Conservation (phyloP, 2,329 filamentous ascomycete species). For the Apiospora pterosperma region DNA sequence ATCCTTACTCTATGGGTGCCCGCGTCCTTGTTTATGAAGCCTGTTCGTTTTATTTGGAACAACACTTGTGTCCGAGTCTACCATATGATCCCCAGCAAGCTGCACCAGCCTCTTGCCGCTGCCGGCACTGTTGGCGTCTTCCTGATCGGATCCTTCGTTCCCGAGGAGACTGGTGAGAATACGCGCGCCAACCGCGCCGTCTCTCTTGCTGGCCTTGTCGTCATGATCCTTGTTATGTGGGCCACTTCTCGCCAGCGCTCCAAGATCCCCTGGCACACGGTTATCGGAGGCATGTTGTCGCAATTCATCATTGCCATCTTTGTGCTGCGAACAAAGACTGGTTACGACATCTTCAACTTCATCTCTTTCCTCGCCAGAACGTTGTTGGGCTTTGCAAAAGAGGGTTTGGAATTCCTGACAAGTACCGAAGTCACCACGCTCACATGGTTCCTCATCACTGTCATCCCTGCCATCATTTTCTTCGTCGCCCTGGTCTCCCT, state of each 20-base stretch:
- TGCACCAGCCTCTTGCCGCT: constrained; percentile 62
- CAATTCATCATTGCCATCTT: constrained; percentile 90
- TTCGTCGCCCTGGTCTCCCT: constrained; percentile 92
- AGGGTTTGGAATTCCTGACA: constrained; percentile 74
- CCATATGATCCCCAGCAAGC: constrained; percentile 61
- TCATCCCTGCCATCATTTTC: constrained; percentile 93
- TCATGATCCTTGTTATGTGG: constrained; percentile 68
- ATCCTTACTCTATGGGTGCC: constrained; percentile 73
- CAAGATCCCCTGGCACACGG: constrained; percentile 68
- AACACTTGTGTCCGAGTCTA: constrained; percentile 58
- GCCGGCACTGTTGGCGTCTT: constrained; percentile 66
- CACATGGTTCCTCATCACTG: constrained; percentile 69
- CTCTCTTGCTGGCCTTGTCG: constrained; percentile 72
- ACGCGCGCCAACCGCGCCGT: constrained; percentile 76
- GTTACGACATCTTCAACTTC: constrained; percentile 90
- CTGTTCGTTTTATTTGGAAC: constrained; percentile 66
- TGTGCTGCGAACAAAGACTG: constrained; percentile 74
- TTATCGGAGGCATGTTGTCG: constrained; percentile 83
- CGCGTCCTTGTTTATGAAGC: constrained; percentile 60
- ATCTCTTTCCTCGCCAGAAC: constrained; percentile 71
- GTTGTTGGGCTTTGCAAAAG: constrained; percentile 70
- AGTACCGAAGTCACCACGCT: constrained; percentile 37
- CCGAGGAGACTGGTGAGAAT: constrained; percentile 69
- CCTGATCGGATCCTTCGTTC: constrained; percentile 73
- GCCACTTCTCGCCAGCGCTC: constrained; percentile 67